phyloP scores from a whole-genome alignment of 306 rosid species.

The Quercus engelmannii region DNA sequence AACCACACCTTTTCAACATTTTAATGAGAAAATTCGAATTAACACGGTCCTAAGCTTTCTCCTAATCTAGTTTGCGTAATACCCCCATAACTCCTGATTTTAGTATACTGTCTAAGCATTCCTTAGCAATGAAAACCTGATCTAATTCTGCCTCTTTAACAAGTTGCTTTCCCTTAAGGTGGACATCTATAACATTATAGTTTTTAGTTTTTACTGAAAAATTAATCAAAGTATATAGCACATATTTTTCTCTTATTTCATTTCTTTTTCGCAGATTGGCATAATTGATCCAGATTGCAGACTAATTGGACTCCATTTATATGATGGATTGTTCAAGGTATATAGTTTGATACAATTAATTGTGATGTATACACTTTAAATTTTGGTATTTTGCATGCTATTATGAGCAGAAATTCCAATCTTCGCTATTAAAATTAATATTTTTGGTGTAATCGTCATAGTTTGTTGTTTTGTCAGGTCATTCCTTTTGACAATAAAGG shows the following conservation, averaged over 20 bases:
- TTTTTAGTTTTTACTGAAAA: slow-evolving; percentile 6
- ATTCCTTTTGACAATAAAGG: slow-evolving; percentile 97
- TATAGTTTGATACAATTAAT: slow-evolving; percentile 3
- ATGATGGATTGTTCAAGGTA: slow-evolving; percentile 95
- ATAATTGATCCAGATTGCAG: slow-evolving; percentile 97
- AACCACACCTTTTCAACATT: no score
- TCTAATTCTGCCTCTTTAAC: no score
- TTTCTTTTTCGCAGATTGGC: slow-evolving; percentile 71
- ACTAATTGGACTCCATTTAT: slow-evolving; percentile 94
- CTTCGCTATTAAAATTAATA: not conserved
- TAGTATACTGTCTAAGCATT: no score
- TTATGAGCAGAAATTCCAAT: not conserved
- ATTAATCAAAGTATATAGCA: slow-evolving; percentile 10
- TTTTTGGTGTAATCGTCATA: slow-evolving; percentile 1
- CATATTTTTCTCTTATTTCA: not conserved
- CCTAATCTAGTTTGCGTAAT: no score
- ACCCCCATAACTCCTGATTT: no score
- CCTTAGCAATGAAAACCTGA: no score
- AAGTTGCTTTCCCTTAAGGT: not conserved
- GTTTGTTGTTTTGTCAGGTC: slow-evolving; percentile 52
- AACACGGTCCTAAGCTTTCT: no score
- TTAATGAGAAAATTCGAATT: no score
- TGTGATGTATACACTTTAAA: not conserved
- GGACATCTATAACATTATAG: slow-evolving; percentile 4
- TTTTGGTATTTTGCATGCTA: not conserved